Evolutionary conservation across 305 asterid species (phyloP).

Genomic region (Solanum aculeatissimum): DNA sequence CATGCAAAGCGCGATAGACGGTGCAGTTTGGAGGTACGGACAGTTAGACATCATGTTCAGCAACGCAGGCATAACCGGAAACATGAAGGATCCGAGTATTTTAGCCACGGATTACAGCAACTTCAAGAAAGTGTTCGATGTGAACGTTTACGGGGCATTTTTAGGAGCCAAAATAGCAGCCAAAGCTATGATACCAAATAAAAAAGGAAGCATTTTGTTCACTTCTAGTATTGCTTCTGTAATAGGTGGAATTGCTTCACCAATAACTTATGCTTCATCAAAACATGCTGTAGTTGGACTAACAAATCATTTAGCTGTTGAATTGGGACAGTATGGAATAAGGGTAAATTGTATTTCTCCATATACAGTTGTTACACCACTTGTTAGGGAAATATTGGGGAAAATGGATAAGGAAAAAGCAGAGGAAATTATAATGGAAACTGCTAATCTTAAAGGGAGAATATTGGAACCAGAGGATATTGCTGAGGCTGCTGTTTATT

Average conservation of each 20-base stretch:
- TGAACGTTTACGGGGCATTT: conserved; percentile 12
- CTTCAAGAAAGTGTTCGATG: conserved; percentile 8
- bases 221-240: background rate
- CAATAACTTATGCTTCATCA: background rate
- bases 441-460: conserved; percentile 1
- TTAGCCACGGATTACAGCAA: background rate
- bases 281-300: conserved; percentile 11
- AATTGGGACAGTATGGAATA: conserved; percentile 11
- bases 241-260: background rate
- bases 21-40: conserved; percentile 1
- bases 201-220: conserved; percentile 6
- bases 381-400: background rate
- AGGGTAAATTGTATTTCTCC: conserved; percentile 18
- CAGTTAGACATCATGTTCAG: conserved; percentile 15
- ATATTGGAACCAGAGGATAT: background rate
- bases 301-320: background rate
- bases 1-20: background rate
- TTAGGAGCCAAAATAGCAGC: conserved; percentile 19
- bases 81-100: background rate
- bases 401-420: background rate
- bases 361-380: conserved; percentile 3
- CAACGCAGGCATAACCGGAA: conserved; percentile 6
- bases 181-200: conserved; percentile 15
- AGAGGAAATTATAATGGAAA: background rate
- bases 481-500: conserved; percentile 9